Conservation (phyloP, 1,284 basidiomycete species). For the Serendipita sp. region DNA sequence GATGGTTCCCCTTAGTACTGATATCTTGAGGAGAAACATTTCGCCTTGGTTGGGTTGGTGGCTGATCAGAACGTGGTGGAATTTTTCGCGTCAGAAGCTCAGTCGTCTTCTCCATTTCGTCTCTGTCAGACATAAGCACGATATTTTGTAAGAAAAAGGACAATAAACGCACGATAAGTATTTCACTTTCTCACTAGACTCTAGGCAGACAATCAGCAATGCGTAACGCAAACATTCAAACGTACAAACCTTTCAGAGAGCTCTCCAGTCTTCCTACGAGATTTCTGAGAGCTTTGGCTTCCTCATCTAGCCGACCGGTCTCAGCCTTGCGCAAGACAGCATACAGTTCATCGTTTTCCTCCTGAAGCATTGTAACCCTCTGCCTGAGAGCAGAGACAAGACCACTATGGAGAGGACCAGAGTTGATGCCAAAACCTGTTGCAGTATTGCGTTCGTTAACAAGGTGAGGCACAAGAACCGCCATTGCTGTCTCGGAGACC, state of each 20-base stretch:
- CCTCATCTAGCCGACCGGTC: constrained; percentile 62
- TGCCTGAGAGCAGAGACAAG: constrained; percentile 56
- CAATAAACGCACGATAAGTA: constrained; percentile 46
- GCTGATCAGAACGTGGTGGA: constrained; percentile 9
- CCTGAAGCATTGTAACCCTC: constrained; percentile 52
- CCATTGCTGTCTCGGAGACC: constrained; percentile 40
- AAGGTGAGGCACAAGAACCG: constrained; percentile 51
- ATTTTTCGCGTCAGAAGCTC: neutral
- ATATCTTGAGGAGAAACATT: neutral
- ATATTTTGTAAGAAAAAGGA: constrained; percentile 6
- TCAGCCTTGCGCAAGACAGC: constrained; percentile 53
- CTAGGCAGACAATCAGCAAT: constrained; percentile 24
- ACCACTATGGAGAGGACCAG: constrained; percentile 18
- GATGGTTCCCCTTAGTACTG: neutral
- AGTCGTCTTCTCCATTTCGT: neutral
- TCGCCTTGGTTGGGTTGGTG: constrained; percentile 11
- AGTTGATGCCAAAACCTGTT: constrained; percentile 20
- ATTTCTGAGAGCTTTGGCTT: constrained; percentile 50
- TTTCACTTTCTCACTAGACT: constrained; percentile 57
- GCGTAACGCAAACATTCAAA: constrained; percentile 3
- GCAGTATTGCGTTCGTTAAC: constrained; percentile 25
- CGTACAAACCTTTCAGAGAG: constrained; percentile 50
- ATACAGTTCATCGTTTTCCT: constrained; percentile 72
- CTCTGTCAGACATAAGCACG: constrained; percentile 20
- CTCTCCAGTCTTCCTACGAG: constrained; percentile 52